Conservation (phyloP, 1,284 basidiomycete genomes). For the Grifola frondosa region DNA sequence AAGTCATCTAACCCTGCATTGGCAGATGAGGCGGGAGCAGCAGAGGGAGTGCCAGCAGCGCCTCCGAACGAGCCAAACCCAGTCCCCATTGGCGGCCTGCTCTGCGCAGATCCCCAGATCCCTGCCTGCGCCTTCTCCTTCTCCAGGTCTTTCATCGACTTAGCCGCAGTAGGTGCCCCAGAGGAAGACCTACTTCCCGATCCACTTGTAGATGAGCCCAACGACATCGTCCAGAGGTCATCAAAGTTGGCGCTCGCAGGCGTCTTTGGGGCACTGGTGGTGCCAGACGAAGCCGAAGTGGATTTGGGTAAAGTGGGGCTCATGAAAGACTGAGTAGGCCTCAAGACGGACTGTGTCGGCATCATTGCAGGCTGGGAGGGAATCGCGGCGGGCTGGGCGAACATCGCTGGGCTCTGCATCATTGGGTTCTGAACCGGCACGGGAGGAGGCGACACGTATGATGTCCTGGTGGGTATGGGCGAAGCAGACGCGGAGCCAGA, state of each 20-base stretch:
- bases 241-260: constrained; percentile 66
- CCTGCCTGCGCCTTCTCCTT: constrained; percentile 79
- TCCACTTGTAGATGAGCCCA: too few relatives aligned
- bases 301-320: constrained; percentile 20
- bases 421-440: constrained; percentile 18
- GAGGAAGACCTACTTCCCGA: too few relatives aligned
- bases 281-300: constrained; percentile 20
- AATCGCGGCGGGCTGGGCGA: constrained; percentile 7
- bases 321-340: constrained; percentile 17
- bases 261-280: constrained; percentile 26
- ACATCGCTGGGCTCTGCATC: constrained; percentile 9
- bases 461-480: constrained; percentile 16
- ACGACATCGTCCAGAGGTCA: constrained; percentile 87
- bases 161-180: constrained; percentile 34
- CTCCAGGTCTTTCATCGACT: constrained; percentile 86
- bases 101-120: constrained; percentile 67
- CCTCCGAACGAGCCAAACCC: constrained; percentile 48
- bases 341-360: constrained; percentile 16
- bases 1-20: constrained; percentile 33
- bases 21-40: constrained; percentile 25
- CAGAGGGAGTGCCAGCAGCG: constrained; percentile 16
- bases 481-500: constrained; percentile 10
- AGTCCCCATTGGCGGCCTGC: constrained; percentile 33
- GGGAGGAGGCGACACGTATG: constrained; percentile 22
- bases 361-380: constrained; percentile 20